These are phyloP conservation scores for Clavispora vitiphila DNA, from an alignment of 805 yeast species.

Conservation along the genomic window DNA sequence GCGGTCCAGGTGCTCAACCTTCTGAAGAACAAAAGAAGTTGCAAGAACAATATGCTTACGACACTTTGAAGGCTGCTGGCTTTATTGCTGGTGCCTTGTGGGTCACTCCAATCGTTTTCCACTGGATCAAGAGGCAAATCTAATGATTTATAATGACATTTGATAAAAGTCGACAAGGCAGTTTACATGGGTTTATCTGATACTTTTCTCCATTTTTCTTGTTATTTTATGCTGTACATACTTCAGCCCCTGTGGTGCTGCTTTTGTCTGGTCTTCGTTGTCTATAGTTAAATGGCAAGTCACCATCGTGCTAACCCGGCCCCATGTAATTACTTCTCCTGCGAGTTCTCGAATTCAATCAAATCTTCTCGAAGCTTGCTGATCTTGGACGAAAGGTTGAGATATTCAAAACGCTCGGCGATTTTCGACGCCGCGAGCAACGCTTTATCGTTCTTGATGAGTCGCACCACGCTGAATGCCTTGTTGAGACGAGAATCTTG, in stretches of 20 bases:
- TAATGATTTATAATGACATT: slow-evolving; percentile 12
- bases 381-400: slow-evolving; percentile 33
- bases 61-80: slow-evolving; percentile 57
- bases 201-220: not conserved
- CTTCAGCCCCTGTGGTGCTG: slow-evolving; percentile 1
- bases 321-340: slow-evolving; percentile 1
- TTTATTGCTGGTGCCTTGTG: slow-evolving; percentile 62
- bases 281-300: not conserved
- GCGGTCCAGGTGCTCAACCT: slow-evolving; percentile 45
- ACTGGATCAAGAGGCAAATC: slow-evolving; percentile 48
- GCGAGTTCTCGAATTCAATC: slow-evolving; percentile 17
- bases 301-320: not conserved
- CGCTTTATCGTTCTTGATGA: slow-evolving; percentile 73
- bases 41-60: slow-evolving; percentile 58
- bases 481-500: slow-evolving; percentile 56
- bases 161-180: not conserved
- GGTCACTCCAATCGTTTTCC: slow-evolving; percentile 51
- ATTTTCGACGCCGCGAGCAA: slow-evolving; percentile 79
- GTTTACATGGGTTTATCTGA: not conserved
- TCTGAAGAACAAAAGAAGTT: slow-evolving; percentile 63
- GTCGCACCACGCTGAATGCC: slow-evolving; percentile 64
- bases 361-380: slow-evolving; percentile 34
- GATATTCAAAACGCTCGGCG: slow-evolving; percentile 56
- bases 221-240: not conserved
- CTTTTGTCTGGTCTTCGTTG: not conserved